Conservation (phyloP, 108 stramenopile species). For the Skeletonema potamos region DNA sequence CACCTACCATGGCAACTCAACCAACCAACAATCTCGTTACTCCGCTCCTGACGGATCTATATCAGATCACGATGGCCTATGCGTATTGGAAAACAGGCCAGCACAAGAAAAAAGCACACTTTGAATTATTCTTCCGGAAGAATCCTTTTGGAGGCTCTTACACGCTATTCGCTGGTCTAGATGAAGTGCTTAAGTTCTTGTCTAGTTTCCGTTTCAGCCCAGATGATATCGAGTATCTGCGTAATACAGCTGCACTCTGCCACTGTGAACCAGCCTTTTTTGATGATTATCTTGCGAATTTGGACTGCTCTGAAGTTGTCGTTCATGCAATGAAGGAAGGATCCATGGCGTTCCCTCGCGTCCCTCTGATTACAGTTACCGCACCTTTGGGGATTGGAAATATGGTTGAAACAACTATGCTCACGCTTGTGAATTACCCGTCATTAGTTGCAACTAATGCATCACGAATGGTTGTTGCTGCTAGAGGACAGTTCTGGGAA, state of each 20-base stretch:
- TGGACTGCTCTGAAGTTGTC: conserved; percentile 75
- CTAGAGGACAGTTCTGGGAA: conserved; percentile 66
- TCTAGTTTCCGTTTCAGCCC: conserved; percentile 74
- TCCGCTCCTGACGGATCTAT: conserved; percentile 96
- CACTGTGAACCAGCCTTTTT: conserved; percentile 89
- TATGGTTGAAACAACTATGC: conserved; percentile 94
- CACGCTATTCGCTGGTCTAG: conserved; percentile 94
- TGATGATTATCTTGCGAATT: conserved; percentile 64
- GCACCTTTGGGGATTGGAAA: conserved; percentile 93
- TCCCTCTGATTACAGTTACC: conserved; percentile 79
- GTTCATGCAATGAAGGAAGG: conserved; percentile 89
- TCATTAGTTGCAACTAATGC: conserved; percentile 95
- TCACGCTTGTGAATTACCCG: conserved; percentile 95
- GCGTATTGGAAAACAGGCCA: conserved; percentile 94
- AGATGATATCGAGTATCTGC: conserved; percentile 86
- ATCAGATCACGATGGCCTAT: conserved; percentile 98
- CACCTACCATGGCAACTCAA: conserved; percentile 5
- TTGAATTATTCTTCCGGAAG: conserved; percentile 98
- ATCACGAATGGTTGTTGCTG: conserved; percentile 93
- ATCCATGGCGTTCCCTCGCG: conserved; percentile 80
- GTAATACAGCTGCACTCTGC: conserved; percentile 51
- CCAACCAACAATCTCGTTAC: conserved; percentile 81
- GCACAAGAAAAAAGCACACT: conserved; percentile 76
- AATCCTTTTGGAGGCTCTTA: conserved; percentile 93
- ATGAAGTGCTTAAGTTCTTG: conserved; percentile 80